Conservation (phyloP, 1,139 yeast species). For the Insectozyma bohioensis region DNA sequence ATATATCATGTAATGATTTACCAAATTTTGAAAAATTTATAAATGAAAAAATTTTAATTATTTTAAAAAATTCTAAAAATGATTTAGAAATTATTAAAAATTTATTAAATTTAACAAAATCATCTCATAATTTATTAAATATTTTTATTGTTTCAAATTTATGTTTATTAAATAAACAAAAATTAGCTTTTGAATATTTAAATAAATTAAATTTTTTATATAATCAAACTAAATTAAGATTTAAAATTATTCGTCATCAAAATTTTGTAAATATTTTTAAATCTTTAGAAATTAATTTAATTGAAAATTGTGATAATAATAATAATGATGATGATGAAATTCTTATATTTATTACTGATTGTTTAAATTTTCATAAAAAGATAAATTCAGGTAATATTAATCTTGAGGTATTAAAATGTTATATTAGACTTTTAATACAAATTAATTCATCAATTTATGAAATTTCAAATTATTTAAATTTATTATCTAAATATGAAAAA, state of each 20-base stretch:
- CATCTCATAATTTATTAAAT: constrained; percentile 26
- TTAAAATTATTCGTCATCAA: constrained; percentile 8
- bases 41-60: constrained; percentile 15
- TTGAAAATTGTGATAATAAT: background rate
- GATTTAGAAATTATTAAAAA: constrained; percentile 1
- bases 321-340: no score
- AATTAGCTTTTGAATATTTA: constrained; percentile 28
- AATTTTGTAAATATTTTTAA: constrained; percentile 8
- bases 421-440: constrained; percentile 2
- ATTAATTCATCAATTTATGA: background rate
- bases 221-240: background rate
- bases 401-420: constrained; percentile 3
- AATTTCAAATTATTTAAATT: background rate
- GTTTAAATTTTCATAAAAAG: constrained; percentile 1
- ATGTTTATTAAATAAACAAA: constrained; percentile 24
- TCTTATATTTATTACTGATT: no score
- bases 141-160: constrained; percentile 28
- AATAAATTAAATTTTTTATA: no score
- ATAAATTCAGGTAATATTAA: constrained; percentile 2
- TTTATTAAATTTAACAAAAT: constrained; percentile 5
- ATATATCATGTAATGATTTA: constrained; percentile 27
- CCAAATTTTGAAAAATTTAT: constrained; percentile 30
- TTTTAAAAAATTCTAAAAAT: background rate
- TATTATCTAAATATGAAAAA: background rate
- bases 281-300: background rate